Conservation (phyloP, 2,329 filamentous ascomycete genomes). For the Helicocarpus griseus region DNA sequence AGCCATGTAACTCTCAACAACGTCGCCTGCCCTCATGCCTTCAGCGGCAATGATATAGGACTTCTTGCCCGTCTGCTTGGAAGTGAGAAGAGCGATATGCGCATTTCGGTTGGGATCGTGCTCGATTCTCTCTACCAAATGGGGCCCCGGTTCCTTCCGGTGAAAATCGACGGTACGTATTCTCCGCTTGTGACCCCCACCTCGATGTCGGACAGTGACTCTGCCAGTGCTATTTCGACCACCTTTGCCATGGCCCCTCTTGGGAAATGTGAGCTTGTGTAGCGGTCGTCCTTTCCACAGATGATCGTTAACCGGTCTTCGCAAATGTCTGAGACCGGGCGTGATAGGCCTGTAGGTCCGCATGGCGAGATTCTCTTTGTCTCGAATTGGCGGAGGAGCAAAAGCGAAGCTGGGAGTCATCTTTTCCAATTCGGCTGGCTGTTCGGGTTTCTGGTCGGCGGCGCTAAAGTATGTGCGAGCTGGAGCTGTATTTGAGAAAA, state of each 20-base stretch:
- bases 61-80: constrained; percentile 62
- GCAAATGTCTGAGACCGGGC: constrained; percentile 83
- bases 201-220: constrained; percentile 82
- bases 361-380: constrained; percentile 42
- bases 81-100: constrained; percentile 79
- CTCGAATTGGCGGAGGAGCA: constrained; percentile 36
- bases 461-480: constrained; percentile 46
- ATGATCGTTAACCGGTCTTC: constrained; percentile 89
- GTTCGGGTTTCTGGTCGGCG: constrained; percentile 24
- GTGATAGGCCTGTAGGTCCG: constrained; percentile 90
- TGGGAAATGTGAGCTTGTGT: constrained; percentile 74
- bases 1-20: constrained; percentile 80
- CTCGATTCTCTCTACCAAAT: constrained; percentile 86
- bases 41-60: constrained; percentile 95
- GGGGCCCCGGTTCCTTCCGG: constrained; percentile 67
- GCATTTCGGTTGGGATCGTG: constrained; percentile 90
- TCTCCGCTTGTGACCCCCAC: constrained; percentile 83
- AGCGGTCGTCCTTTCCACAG: constrained; percentile 88
- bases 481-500: constrained; percentile 35
- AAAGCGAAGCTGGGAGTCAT: constrained; percentile 25
- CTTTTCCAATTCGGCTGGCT: neutral
- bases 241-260: constrained; percentile 87
- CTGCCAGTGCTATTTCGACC: constrained; percentile 80
- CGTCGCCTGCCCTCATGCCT: constrained; percentile 82
- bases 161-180: constrained; percentile 88